Evolutionary conservation across 805 yeast species (phyloP), one percentile per base, ranked within the genome.

Genomic region (Dipodascopsis uninucleata): DNA sequence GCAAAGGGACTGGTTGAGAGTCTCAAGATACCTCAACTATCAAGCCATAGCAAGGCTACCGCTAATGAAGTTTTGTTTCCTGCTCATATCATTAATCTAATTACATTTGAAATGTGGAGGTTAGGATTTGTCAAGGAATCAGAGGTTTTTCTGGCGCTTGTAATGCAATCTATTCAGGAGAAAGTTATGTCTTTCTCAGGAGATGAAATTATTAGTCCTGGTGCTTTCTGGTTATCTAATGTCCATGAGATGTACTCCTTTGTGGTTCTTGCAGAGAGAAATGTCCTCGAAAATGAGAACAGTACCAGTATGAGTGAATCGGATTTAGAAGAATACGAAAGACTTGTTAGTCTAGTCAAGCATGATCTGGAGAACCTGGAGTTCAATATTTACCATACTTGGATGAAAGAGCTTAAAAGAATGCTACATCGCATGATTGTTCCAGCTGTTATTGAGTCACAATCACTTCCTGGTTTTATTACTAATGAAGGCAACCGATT

Each of bases 71-170:
- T 90, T 8, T 72, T 93, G 43, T 93, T 88, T 79, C 98, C 98
- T 22, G 93, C 97, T 1, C 80, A 96, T 71, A 86, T 93, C 55
- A 80, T 93, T 60, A 90, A 93, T 60, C 83, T 93, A 55, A 82
- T 90, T 26, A 72, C 90, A 53, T 82, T 94, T 59, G 98, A 93
- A 65, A 88, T 93, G 97, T 93, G 98, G 98, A 78, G 97, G 67
- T 73, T 90, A 37, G 97, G 97, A 1, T 76, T 88, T 59, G 87
- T 96, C 12, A 79, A 83, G 55, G 96, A 90, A 65, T 81, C 90
- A 61, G 97, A 93, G 70, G 81, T 79, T 45, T 85, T 93, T 62
- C 70, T 93, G 51, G 96, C 96, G 36, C 89, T 84, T 62, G 94
- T 88, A 2, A 74, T 90, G 62, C 78, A 85, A 23, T 83, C 85